Evolutionary conservation across 805 yeast species (phyloP).

Genomic region (Komagataella ulmi): DNA sequence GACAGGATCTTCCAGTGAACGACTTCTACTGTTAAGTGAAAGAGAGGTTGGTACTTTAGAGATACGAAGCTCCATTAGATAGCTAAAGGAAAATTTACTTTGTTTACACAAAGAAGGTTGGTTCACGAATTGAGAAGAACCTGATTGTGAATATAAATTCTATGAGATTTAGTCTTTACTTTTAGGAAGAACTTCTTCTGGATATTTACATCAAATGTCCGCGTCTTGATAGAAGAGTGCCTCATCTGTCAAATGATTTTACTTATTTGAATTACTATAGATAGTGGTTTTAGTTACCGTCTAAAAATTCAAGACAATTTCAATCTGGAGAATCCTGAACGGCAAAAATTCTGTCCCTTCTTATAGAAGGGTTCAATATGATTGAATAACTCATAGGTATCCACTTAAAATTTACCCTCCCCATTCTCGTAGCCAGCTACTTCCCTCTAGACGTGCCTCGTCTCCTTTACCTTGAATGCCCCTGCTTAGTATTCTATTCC

Average conservation of each 20-base stretch:
- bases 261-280: too few species aligned
- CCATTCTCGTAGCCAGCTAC: neutral
- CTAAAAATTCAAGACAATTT: too few species aligned
- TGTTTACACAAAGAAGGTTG: neutral
- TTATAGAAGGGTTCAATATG: too few species aligned
- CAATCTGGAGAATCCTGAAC: too few species aligned
- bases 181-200: too few species aligned
- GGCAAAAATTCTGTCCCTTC: too few species aligned
- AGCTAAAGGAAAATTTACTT: neutral
- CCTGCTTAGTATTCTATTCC: neutral
- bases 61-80: neutral
- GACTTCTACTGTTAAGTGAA: neutral
- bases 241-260: too few species aligned
- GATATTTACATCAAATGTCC: too few species aligned
- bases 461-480: neutral
- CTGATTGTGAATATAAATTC: neutral
- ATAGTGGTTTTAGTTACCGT: too few species aligned
- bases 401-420: too few species aligned
- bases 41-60: neutral
- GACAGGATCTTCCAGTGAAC: neutral
- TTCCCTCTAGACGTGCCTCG: neutral
- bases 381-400: too few species aligned
- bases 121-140: neutral
- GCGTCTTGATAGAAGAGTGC: too few species aligned
- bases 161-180: neutral